Evolutionary conservation across 768 basidiomycete species (phyloP), one percentile per base, ranked within the genome.

Genomic region (Podaxis sp.): DNA sequence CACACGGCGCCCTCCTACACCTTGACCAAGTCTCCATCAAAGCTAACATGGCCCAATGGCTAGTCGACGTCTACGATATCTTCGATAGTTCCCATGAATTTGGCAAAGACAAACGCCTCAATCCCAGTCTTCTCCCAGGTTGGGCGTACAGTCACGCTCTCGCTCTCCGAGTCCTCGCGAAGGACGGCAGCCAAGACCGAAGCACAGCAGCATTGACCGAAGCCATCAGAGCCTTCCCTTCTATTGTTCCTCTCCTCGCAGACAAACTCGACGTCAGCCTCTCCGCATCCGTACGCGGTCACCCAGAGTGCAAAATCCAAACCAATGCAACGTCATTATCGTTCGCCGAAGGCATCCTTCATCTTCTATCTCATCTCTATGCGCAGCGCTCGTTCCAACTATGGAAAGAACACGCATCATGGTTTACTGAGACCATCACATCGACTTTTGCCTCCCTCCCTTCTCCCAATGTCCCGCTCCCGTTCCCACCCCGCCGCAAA

Each of bases 21-120:
- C 80, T 99, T 1, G 95, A 99, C 67, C 91, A 88, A 70, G 79
- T 98, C 22, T 87, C 93, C 0, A 76, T 94, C 64, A 96, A 95
- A 72, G 82, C 89, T 0, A 87, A 87, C 28, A 89, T 95, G 85
- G 71, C 80, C 11, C 78, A 87, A 46, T 99, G 95, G 96, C 71
- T 98, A 9, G 71, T 95, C 49, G 86, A 90, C 42, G 71, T 92
- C 39, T 90, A 79, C 70, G 80, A 84, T 40, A 64, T 80, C 17
- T 85, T 84, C 64, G 73, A 74, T 17, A 67, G 71, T 6, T 70
- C 68, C 36, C 51, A 65, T 5, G 69, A 60, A 36, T 63, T 69
- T 48, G 53, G 15, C 11, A 66, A 65, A 28, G 63, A 65, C 15
- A 66, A 38, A 6, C 70, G 78, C 44, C 68, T 87, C 61, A 80